Evolutionary conservation across 1,284 basidiomycete genomes (phyloP).

Genomic region (Vanrija sp.): DNA sequence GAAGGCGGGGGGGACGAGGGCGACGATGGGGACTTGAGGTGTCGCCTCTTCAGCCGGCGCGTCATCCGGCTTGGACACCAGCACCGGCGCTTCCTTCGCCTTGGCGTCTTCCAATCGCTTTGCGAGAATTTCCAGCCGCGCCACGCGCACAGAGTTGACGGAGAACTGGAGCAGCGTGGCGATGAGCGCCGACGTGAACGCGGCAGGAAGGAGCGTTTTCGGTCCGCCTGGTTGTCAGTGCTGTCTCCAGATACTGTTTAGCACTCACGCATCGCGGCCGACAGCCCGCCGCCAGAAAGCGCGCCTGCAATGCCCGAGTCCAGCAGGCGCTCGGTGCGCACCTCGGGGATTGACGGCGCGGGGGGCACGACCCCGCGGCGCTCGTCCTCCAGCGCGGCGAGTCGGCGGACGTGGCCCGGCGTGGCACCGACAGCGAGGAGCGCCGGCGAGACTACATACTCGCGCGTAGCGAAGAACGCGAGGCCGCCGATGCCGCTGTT

Average conservation of each 20-base stretch:
- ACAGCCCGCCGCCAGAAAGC: constrained; percentile 29
- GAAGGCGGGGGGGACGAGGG: background rate
- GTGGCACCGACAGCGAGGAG: constrained; percentile 25
- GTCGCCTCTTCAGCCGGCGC: no score
- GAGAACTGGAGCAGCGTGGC: constrained; percentile 30
- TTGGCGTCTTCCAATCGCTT: constrained; percentile 1
- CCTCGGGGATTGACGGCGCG: constrained; percentile 16
- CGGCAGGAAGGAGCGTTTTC: constrained; percentile 27
- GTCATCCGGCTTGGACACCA: no score
- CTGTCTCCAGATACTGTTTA: no score
- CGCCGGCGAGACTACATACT: constrained; percentile 45
- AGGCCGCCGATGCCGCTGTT: constrained; percentile 36
- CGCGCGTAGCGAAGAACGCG: constrained; percentile 39
- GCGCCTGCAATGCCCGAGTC: constrained; percentile 38
- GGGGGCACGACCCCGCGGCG: background rate
- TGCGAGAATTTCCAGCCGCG: constrained; percentile 32
- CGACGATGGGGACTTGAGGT: background rate
- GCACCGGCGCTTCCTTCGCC: background rate
- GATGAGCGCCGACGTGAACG: constrained; percentile 34
- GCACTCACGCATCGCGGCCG: constrained; percentile 23
- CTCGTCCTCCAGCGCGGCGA: no score
- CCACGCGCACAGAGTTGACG: constrained; percentile 32
- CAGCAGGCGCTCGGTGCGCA: constrained; percentile 32
- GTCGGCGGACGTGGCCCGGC: constrained; percentile 16
- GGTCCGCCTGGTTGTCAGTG: constrained; percentile 26